phyloP scores from a whole-genome alignment of 495 filamentous ascomycete genomes.

The Recurvomyces mirabilis region DNA sequence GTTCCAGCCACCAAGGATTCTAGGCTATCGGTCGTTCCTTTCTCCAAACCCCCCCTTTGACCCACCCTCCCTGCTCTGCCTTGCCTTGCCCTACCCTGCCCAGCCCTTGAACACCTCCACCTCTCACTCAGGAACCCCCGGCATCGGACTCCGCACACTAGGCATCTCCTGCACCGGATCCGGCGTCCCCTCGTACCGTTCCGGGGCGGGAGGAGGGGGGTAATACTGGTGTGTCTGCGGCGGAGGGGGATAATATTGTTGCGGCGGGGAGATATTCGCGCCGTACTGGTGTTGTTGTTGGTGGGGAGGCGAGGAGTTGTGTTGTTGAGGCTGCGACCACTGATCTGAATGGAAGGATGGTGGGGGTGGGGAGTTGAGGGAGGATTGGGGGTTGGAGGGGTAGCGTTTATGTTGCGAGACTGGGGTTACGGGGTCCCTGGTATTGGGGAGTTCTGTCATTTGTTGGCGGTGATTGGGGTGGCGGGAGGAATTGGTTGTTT shows the following conservation, averaged over 20 bases:
- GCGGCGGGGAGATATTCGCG: neutral
- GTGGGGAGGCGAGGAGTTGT: neutral
- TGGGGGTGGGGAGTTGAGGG: neutral
- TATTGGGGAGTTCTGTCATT: slow-evolving; percentile 1
- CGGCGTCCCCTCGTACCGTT: neutral
- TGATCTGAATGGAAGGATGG: neutral
- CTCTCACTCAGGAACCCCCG: no score
- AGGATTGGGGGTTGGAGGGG: neutral
- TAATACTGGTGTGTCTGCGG: slow-evolving; percentile 1
- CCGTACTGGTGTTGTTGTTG: no score
- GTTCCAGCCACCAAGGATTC: no score
- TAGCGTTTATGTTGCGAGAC: neutral
- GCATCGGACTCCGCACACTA: slow-evolving; percentile 1
- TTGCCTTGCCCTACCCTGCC: no score
- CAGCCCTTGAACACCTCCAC: no score
- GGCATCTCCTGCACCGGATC: neutral
- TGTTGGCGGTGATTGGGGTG: neutral
- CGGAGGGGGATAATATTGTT: neutral
- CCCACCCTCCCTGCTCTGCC: no score
- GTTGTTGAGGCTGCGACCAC: neutral
- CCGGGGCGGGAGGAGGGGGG: neutral
- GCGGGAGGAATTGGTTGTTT: no score
- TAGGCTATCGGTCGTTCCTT: no score
- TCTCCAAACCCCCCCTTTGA: no score
- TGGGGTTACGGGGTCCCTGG: neutral